phyloP scores from a whole-genome alignment of 768 basidiomycete species.

The Arthromyces matolae region DNA sequence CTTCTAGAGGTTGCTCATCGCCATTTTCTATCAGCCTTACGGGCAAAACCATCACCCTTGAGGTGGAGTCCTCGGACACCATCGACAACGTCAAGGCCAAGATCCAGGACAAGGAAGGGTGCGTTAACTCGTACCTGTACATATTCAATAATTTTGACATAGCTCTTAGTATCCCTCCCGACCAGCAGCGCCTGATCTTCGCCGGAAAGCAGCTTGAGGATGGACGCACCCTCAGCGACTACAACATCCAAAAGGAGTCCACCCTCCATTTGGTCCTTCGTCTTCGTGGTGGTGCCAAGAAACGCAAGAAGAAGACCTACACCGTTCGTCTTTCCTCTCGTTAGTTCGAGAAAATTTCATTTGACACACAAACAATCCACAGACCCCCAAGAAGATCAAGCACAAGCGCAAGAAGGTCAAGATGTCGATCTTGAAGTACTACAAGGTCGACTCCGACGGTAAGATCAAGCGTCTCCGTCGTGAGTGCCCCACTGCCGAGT shows the following conservation, averaged over 20 bases:
- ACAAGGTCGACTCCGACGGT: constrained; percentile 99
- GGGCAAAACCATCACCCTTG: constrained; percentile 98
- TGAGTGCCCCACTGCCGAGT: constrained; percentile 86
- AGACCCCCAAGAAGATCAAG: constrained; percentile 99
- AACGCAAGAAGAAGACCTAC: constrained; percentile 99
- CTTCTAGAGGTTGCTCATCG: neutral
- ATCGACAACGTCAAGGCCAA: constrained; percentile 98
- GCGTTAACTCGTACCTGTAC: constrained; percentile 21
- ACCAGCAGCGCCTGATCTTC: constrained; percentile 98
- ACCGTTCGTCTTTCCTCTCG: constrained; percentile 51
- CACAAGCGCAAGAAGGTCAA: constrained; percentile 99
- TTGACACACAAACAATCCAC: constrained; percentile 7
- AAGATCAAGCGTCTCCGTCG: constrained; percentile 99
- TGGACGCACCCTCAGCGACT: constrained; percentile 91
- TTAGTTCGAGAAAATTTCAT: neutral
- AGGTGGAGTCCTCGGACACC: constrained; percentile 96
- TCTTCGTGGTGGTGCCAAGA: constrained; percentile 98
- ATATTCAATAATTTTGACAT: neutral
- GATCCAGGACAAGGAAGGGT: constrained; percentile 98
- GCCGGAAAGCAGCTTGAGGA: constrained; percentile 99
- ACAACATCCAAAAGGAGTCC: constrained; percentile 99
- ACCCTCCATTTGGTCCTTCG: constrained; percentile 97
- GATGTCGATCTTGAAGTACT: constrained; percentile 99
- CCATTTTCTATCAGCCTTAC: constrained; percentile 69
- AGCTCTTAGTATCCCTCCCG: constrained; percentile 69